Conservation (phyloP, 345 rosid species). For the Barbarea vulgaris region DNA sequence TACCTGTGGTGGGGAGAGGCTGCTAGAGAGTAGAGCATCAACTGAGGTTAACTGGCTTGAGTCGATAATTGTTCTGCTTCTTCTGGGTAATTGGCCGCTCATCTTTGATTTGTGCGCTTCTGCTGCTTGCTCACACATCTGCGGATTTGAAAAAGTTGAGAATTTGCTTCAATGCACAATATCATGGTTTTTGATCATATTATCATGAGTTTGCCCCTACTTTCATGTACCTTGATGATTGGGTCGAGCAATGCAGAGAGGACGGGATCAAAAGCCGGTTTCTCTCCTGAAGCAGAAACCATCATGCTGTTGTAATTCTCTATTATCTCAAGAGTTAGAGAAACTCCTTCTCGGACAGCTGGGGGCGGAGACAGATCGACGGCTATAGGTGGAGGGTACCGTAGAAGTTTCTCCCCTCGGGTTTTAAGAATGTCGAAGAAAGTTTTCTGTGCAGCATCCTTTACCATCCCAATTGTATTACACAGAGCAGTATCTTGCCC, state of each 20-base stretch:
- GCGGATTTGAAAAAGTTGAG: slow-evolving; percentile 25
- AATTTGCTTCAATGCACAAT: slow-evolving; percentile 11
- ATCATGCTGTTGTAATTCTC: slow-evolving; percentile 81
- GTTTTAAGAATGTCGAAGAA: slow-evolving; percentile 88
- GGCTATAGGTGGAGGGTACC: slow-evolving; percentile 95
- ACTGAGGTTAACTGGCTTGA: slow-evolving; percentile 67
- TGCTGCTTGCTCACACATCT: slow-evolving; percentile 99
- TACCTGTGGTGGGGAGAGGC: slow-evolving; percentile 68
- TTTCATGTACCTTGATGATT: slow-evolving; percentile 70
- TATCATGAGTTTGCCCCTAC: neutral
- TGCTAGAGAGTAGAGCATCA: slow-evolving; percentile 86
- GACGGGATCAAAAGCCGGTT: slow-evolving; percentile 74
- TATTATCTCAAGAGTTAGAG: slow-evolving; percentile 86
- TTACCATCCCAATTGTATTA: slow-evolving; percentile 81
- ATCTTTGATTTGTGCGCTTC: slow-evolving; percentile 89
- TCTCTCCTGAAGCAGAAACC: slow-evolving; percentile 73
- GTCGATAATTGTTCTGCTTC: slow-evolving; percentile 68
- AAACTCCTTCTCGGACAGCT: slow-evolving; percentile 91
- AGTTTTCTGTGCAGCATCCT: slow-evolving; percentile 92
- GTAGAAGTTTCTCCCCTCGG: slow-evolving; percentile 91
- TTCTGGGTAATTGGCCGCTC: slow-evolving; percentile 61
- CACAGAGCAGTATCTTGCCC: slow-evolving; percentile 88
- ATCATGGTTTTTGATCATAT: neutral
- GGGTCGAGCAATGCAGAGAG: slow-evolving; percentile 91
- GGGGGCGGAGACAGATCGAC: slow-evolving; percentile 94